Conservation (phyloP, 2,329 filamentous ascomycete genomes). For the Hymenoscyphus fructigenus region DNA sequence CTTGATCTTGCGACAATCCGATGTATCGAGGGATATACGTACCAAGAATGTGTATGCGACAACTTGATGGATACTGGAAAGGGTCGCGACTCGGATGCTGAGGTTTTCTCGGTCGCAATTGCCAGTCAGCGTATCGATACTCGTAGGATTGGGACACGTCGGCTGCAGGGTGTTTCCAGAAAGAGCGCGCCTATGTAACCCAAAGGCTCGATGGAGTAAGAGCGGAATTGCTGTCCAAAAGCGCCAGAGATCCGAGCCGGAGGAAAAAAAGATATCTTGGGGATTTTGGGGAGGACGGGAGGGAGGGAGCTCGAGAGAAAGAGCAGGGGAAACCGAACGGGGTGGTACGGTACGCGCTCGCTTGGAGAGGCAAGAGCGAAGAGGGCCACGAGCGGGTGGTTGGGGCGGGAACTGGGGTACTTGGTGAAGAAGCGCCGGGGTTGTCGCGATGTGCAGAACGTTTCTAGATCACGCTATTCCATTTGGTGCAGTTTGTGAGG, state of each 20-base stretch:
- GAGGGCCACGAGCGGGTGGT: too few species aligned
- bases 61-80: conserved; percentile 1
- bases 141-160: not conserved
- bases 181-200: conserved; percentile 1
- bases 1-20: not conserved
- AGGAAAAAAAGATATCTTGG: not conserved
- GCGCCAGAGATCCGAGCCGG: not conserved
- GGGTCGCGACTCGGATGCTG: not conserved
- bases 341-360: not conserved
- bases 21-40: not conserved
- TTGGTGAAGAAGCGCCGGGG: too few species aligned
- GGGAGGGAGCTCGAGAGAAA: not conserved
- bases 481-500: too few species aligned
- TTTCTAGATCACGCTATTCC: too few species aligned
- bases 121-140: not conserved
- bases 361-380: too few species aligned
- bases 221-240: not conserved
- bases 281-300: not conserved
- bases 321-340: not conserved
- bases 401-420: too few species aligned
- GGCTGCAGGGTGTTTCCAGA: not conserved
- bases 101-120: not conserved
- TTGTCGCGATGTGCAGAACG: too few species aligned
- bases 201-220: not conserved
- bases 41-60: not conserved